Base-by-base conservation (phyloP, 192 early-diverging fungal genomes). In the Backusella macrospora region DNA sequence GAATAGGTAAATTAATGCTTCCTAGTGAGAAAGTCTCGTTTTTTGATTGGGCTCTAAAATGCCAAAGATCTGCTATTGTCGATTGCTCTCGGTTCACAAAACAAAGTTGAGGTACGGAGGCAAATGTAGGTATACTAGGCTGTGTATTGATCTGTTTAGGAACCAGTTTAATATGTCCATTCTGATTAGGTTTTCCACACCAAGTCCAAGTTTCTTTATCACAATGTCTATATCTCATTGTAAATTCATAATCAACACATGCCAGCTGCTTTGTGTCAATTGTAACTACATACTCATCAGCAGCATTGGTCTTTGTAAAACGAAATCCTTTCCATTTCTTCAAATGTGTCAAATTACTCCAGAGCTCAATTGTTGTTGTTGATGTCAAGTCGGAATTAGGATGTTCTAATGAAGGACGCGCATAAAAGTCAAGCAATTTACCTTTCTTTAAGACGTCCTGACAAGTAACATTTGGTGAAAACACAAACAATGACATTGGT, bases 141-240 rank as follows among this genome's bases (percentile, higher is more conserved):
- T 38, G 65, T 16, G 65, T 43, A 21, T 38, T 43, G 9, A 66
- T 40, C 14, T 43, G 40, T 39, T 15, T 43, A 42, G 65, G 65
- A 9, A 66, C 65, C 9, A 68, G 43, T 13, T 44, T 18, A 39
- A 68, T 43, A 26, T 68, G 67, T 3, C 67, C 67, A 15, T 68
- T 68, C 23, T 47, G 18, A 23, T 47, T 47, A 15, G 42, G 67
- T 12, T 21, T 12, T 5, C 67, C 67, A 23, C 13, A 47, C 67
- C 67, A 68, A 12, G 43, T 26, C 67, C 67, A 68, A 26, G 42
- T 6, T 16, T 68, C 45, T 43, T 68, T 23, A 26, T 34, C 6
- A n/a, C 18, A 15, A 6, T 4, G 43, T 16, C 18, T 68, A 26
- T 44, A 68, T 26, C 67, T 43, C 14, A 68, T 43, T 47, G 67